Evolutionary conservation across 2,329 filamentous ascomycete species (phyloP).

Genomic region (Neocatenulostroma microsporum): DNA sequence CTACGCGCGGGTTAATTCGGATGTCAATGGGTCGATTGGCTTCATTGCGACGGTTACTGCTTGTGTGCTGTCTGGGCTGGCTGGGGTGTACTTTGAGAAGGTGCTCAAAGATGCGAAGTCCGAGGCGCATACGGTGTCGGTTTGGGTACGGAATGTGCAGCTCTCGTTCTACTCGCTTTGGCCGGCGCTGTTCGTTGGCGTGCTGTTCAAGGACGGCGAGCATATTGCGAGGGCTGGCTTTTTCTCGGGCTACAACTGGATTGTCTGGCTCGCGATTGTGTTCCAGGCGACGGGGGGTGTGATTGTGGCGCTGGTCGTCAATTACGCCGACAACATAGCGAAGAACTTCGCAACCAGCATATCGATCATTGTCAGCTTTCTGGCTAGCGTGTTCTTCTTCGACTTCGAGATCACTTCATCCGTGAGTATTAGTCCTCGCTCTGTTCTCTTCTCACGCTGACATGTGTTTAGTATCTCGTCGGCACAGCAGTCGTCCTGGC

Average conservation of each 20-base stretch:
- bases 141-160: constrained; percentile 95
- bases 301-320: constrained; percentile 72
- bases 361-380: constrained; percentile 77
- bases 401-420: constrained; percentile 64
- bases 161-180: constrained; percentile 91
- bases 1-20: constrained; percentile 43
- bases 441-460: too few relatives aligned
- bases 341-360: constrained; percentile 93
- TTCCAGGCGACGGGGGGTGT: constrained; percentile 80
- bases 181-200: constrained; percentile 76
- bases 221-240: constrained; percentile 79
- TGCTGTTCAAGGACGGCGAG: constrained; percentile 78
- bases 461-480: constrained; percentile 60
- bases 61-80: constrained; percentile 73
- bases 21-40: constrained; percentile 72
- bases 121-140: constrained; percentile 55
- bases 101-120: constrained; percentile 70
- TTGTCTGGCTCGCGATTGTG: constrained; percentile 78
- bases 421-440: constrained; percentile 48
- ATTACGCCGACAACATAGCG: constrained; percentile 79
- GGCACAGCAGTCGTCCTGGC: constrained; percentile 72
- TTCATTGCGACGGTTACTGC: constrained; percentile 69
- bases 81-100: constrained; percentile 84
- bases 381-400: constrained; percentile 81
- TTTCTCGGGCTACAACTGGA: constrained; percentile 87